phyloP scores from a whole-genome alignment of 352 stramenopile species.

The Phytophthora meadii region DNA sequence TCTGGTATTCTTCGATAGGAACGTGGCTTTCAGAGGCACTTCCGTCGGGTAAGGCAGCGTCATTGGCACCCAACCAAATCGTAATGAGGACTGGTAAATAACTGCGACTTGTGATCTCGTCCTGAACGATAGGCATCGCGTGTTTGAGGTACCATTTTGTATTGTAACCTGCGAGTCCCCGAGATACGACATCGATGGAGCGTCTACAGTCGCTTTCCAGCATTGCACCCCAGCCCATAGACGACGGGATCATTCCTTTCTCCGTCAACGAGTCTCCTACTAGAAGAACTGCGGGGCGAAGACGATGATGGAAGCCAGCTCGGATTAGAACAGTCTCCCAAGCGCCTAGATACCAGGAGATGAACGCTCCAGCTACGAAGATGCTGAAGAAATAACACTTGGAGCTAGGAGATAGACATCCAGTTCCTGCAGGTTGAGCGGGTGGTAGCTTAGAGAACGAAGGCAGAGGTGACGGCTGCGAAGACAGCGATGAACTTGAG shows the following conservation, averaged over 20 bases:
- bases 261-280: constrained; percentile 69
- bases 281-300: constrained; percentile 43
- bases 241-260: constrained; percentile 37
- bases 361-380: constrained; percentile 23
- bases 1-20: constrained; percentile 44
- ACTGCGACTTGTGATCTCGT: constrained; percentile 36
- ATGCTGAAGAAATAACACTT: constrained; percentile 22
- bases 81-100: constrained; percentile 44
- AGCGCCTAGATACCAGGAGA: constrained; percentile 27
- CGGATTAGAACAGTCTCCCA: constrained; percentile 16
- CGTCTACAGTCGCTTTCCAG: constrained; percentile 53
- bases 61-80: constrained; percentile 66
- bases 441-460: not conserved
- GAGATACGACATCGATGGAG: constrained; percentile 51
- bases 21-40: constrained; percentile 44
- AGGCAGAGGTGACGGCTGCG: not conserved
- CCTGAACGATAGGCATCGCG: constrained; percentile 34
- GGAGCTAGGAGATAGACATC: constrained; percentile 8
- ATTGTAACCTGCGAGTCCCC: constrained; percentile 63
- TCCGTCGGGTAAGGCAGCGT: constrained; percentile 51
- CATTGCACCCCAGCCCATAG: constrained; percentile 47
- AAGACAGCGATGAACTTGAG: constrained; percentile 3
- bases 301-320: constrained; percentile 4
- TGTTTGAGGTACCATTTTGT: constrained; percentile 48
- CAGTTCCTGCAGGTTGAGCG: not conserved